Base-by-base conservation (phyloP, 2,329 filamentous ascomycete genomes). In the Biscogniauxia marginata region DNA sequence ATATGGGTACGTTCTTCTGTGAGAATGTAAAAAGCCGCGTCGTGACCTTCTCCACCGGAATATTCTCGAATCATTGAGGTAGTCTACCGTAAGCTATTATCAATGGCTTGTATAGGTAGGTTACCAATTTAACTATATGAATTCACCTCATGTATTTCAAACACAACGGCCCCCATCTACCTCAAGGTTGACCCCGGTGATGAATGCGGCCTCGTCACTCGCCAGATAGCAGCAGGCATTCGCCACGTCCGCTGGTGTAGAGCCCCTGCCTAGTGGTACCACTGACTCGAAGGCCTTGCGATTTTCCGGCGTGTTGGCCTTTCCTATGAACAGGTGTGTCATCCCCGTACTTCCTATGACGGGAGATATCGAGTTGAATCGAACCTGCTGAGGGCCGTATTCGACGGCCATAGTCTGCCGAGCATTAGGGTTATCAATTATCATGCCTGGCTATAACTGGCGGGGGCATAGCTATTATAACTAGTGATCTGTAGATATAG, bases 321-420 rank as follows among this genome's bases (percentile, higher is more conserved):
- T 84, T 2, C 84, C 84, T 0, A 84, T 76, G 62, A 88, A 88
- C 3, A 75, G 56, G 60, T 76, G 73, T 1, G 75, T 77, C 75
- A 91, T 77, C 2, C 84, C 85, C 0, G 88, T 91, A 16, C 79
- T 83, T 1, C 84, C 86, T 1, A 90, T 77, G 0, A 90, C 79
- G 0, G 88, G 88, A 48, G 85, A 89, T 13, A 92, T 84, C 1
- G 83, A 81, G 60, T 91, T 91, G 65, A 92, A 86, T 0, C 88
- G 82, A 61, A 93, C 90, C 62, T 89, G 81, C 53, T 89, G 81
- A 0, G 84, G 80, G 0, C 85, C 89, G 63, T 88, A 92, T 70
- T 92, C 89, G 1, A 88, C 85, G 0, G 88, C 89, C 62, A 93
- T 71, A 1, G 72, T 68, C 70, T 70, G 16, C n/a, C n/a, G n/a